phyloP scores from a whole-genome alignment of 768 basidiomycete genomes.

The Trametes elegans region DNA sequence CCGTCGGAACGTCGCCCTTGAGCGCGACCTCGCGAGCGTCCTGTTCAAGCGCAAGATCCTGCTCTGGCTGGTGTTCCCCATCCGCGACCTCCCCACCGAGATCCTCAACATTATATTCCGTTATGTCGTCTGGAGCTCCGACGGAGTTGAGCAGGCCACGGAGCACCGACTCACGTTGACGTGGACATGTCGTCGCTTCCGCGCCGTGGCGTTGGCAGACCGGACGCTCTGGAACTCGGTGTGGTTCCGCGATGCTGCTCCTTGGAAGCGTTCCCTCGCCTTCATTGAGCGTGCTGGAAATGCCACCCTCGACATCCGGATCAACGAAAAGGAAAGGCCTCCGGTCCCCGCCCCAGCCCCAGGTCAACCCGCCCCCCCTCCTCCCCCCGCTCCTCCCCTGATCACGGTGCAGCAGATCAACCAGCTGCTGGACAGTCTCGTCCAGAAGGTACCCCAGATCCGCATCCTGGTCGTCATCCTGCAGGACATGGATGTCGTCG shows the following conservation, averaged over 20 bases:
- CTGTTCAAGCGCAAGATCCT: constrained; percentile 26
- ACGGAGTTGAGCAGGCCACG: constrained; percentile 25
- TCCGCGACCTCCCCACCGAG: constrained; percentile 64
- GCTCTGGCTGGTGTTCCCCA: constrained; percentile 47
- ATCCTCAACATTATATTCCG: constrained; percentile 66
- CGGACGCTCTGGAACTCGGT: constrained; percentile 46
- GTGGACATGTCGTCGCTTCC: constrained; percentile 48
- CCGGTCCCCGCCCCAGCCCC: background rate
- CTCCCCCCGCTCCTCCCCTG: constrained; percentile 6
- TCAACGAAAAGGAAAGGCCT: constrained; percentile 42
- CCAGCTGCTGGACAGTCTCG: constrained; percentile 47
- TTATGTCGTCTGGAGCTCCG: constrained; percentile 52
- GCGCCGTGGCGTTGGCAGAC: constrained; percentile 25
- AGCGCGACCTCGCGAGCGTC: constrained; percentile 15
- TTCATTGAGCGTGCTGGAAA: constrained; percentile 59
- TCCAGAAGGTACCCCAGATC: constrained; percentile 53
- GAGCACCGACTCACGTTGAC: constrained; percentile 48
- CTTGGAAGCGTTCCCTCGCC: constrained; percentile 49
- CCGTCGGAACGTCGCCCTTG: constrained; percentile 17
- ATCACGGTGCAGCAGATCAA: constrained; percentile 45
- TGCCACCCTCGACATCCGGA: constrained; percentile 58
- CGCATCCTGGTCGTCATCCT: constrained; percentile 59
- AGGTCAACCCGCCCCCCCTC: no score
- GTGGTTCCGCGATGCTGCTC: constrained; percentile 54
- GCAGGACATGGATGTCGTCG: constrained; percentile 54